Evolutionary conservation across 2,329 filamentous ascomycete genomes (phyloP).

Genomic region (Aaosphaeria pasadenensis): DNA sequence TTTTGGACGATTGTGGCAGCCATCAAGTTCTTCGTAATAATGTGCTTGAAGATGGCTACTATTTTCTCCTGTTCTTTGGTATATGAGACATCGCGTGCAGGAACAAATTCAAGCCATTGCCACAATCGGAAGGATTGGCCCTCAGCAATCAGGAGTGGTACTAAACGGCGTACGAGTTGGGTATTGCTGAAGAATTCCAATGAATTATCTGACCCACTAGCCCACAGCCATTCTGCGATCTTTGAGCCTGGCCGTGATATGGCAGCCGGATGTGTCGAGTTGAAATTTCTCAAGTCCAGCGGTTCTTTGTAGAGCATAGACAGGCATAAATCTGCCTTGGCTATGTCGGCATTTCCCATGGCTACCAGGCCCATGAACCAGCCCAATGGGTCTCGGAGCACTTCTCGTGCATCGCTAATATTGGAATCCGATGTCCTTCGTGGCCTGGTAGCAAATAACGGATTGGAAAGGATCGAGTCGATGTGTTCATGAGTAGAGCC

Average conservation of each 20-base stretch:
- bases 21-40: not conserved
- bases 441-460: conserved; percentile 43
- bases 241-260: conserved; percentile 9
- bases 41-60: not conserved
- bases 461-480: conserved; percentile 50
- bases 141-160: conserved; percentile 19
- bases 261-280: not conserved
- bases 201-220: conserved; percentile 25
- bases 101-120: conserved; percentile 21
- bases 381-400: conserved; percentile 36
- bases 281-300: not conserved
- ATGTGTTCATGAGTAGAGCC: conserved; percentile 46
- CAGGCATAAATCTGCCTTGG: conserved; percentile 39
- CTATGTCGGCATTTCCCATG: conserved; percentile 35
- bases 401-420: conserved; percentile 14
- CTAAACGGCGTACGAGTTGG: conserved; percentile 16
- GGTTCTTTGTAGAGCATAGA: conserved; percentile 21
- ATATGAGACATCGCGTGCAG: not conserved
- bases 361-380: conserved; percentile 42
- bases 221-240: conserved; percentile 27
- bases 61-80: not conserved
- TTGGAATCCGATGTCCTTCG: conserved; percentile 22
- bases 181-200: conserved; percentile 20
- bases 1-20: not conserved
- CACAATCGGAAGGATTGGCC: conserved; percentile 19